Percentiles rank a stretch among this genome's conserved stretches.
Evolutionary conservation across 2,329 filamentous ascomycete species (phyloP).

Genomic region (Cladosporium sp.): DNA sequence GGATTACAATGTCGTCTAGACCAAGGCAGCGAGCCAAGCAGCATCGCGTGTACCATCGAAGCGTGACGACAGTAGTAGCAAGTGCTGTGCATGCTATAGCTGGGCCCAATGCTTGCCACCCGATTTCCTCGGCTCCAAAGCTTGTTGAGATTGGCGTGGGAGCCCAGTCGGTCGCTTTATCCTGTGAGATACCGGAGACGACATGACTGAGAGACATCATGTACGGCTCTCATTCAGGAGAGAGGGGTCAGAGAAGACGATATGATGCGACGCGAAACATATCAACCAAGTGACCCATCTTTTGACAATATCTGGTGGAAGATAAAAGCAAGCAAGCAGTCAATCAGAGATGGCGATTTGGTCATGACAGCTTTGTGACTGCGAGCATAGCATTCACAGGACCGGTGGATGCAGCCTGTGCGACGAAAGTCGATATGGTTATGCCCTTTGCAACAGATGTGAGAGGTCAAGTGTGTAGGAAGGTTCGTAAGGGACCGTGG

Average conservation of each 20-base stretch:
- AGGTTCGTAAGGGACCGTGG: slow-evolving; percentile 8
- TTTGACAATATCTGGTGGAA: too few relatives aligned
- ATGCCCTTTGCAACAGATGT: slow-evolving; percentile 4
- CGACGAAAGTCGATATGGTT: not conserved
- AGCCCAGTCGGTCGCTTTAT: slow-evolving; percentile 1
- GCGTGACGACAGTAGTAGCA: slow-evolving; percentile 36
- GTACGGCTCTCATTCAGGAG: not conserved
- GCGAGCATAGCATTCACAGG: slow-evolving; percentile 1
- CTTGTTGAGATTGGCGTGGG: slow-evolving; percentile 9
- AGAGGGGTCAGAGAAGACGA: not conserved
- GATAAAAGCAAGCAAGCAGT: slow-evolving; percentile 4
- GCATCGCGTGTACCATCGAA: slow-evolving; percentile 40
- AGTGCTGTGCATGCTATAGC: slow-evolving; percentile 36
- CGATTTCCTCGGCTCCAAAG: slow-evolving; percentile 32
- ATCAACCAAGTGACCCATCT: slow-evolving; percentile 3
- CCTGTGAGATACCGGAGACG: not conserved
- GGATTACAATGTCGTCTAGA: slow-evolving; percentile 42
- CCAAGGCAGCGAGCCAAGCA: slow-evolving; percentile 38
- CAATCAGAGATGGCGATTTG: not conserved
- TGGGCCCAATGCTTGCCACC: slow-evolving; percentile 36
- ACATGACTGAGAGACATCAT: slow-evolving; percentile 4
- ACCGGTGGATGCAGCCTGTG: not conserved
- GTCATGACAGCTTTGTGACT: not conserved
- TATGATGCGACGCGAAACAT: not conserved
- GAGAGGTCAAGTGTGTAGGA: not conserved